Evolutionary conservation across 2,329 filamentous ascomycete species (phyloP), one percentile per base, ranked within the genome.

Genomic region (Capronia epimyces): DNA sequence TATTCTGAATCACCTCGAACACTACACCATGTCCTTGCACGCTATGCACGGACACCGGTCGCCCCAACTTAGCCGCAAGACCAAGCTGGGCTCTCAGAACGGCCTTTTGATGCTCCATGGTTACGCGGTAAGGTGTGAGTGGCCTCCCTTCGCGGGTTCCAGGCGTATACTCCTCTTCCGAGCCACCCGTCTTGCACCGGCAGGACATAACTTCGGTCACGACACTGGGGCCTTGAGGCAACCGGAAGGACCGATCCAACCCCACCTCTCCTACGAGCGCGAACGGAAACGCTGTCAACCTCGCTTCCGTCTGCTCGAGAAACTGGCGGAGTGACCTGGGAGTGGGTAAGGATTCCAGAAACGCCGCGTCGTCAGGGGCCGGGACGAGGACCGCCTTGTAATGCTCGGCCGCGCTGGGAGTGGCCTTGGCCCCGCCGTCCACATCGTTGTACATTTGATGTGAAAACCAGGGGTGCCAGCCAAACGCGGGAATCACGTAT

Each of bases 391-490:
- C 76, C 18, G 64, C 65, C 53, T 69, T 69, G 60, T 83, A 84
- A 60, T 84, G 81, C 1, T 62, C 43, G 3, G 70, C 62, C 43
- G 73, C 69, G 2, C 66, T 62, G 13, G 43, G 46, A 3, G 59
- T 61, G 24, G 61, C 57, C 10, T 46, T 37, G 20, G 27, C 8
- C 8, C 50, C 43, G 15, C 46, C 25, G 6, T 37, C 3, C 3
- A 37, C 1, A 46, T 79, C 71, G 57, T 74, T 69, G 58, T 75
- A 73, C 62, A 84, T 75, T 53, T 81, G 78, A 62, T 84, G 75
- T 0, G 81, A 79, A 63, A 84, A 84, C 81, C 81, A 84, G 0
- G 81, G 81, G 65, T 84, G 81, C 81, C 81, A 84, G 31, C 81
- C 81, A 63, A 84, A 84, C 44, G 77, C 79, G 0, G 81, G 81